These are phyloP conservation scores for Camellia japonica DNA, from an alignment of 148 eudicot genomes.

Conservation along the genomic window DNA sequence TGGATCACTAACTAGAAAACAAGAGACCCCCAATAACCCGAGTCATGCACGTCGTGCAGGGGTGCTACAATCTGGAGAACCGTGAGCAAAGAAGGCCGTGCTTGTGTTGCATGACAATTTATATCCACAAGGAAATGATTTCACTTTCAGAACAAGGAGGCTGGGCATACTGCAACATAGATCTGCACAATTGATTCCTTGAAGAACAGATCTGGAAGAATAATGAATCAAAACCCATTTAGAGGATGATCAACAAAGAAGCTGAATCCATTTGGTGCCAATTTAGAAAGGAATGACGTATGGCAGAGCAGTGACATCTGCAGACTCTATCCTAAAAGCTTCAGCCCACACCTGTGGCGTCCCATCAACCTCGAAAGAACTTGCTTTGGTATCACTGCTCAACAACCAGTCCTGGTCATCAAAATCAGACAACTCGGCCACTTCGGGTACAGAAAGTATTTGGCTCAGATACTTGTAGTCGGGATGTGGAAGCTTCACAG, in stretches of 20 bases:
- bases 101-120: neutral
- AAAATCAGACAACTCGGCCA: constrained; percentile 27
- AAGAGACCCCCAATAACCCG: neutral
- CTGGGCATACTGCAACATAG: neutral
- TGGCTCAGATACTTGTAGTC: constrained; percentile 44
- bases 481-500: constrained; percentile 42
- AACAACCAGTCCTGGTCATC: constrained; percentile 46
- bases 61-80: neutral
- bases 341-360: constrained; percentile 37
- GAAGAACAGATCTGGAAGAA: neutral
- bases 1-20: neutral
- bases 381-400: constrained; percentile 14
- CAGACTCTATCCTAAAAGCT: constrained; percentile 33
- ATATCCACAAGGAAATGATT: neutral
- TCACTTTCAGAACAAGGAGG: neutral
- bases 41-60: neutral
- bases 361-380: constrained; percentile 15
- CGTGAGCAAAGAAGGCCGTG: neutral
- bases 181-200: neutral
- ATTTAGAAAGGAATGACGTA: constrained; percentile 51
- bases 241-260: neutral
- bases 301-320: constrained; percentile 45
- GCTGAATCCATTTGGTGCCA: neutral
- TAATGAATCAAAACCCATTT: neutral
- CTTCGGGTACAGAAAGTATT: constrained; percentile 37